phyloP scores from a whole-genome alignment of 164 flowering plant species.

The Sextonia rubra region DNA sequence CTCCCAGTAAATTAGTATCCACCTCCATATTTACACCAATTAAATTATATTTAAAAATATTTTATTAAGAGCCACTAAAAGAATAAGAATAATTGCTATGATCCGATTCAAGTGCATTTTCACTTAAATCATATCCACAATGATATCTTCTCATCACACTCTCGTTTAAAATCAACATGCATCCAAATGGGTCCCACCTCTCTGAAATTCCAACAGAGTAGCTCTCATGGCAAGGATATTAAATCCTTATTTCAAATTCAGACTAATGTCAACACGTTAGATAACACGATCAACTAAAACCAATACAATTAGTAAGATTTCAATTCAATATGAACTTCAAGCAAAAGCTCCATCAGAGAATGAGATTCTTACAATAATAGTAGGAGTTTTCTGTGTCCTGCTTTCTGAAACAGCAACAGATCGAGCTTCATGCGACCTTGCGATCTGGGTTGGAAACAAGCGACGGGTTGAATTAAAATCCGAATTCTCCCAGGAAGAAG shows the following conservation, averaged over 20 bases:
- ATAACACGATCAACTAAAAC: not conserved
- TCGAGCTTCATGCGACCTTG: not conserved
- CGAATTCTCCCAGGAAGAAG: not conserved
- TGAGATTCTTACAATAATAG: not conserved
- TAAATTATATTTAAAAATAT: too few species aligned
- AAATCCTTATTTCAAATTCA: not conserved
- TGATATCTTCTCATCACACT: too few species aligned
- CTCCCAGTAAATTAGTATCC: too few species aligned
- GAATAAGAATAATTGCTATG: too few species aligned
- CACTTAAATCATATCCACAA: too few species aligned
- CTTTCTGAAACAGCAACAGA: slow-evolving; percentile 1
- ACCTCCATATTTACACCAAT: too few species aligned
- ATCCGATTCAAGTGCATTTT: too few species aligned
- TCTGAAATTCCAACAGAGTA: not conserved
- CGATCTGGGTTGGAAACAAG: slow-evolving; percentile 2
- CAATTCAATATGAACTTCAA: not conserved
- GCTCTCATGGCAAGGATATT: not conserved
- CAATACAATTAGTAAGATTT: not conserved
- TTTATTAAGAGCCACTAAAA: too few species aligned
- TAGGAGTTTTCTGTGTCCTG: not conserved
- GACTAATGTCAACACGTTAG: not conserved
- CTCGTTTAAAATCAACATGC: too few species aligned
- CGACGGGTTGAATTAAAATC: not conserved
- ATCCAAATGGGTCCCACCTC: too few species aligned
- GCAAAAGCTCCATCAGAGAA: not conserved